A percentile compares a stretch with the other conserved stretches of the same genome.
Conservation (phyloP, 148 eudicot genomes). For the Dianthus caryophyllus region DNA sequence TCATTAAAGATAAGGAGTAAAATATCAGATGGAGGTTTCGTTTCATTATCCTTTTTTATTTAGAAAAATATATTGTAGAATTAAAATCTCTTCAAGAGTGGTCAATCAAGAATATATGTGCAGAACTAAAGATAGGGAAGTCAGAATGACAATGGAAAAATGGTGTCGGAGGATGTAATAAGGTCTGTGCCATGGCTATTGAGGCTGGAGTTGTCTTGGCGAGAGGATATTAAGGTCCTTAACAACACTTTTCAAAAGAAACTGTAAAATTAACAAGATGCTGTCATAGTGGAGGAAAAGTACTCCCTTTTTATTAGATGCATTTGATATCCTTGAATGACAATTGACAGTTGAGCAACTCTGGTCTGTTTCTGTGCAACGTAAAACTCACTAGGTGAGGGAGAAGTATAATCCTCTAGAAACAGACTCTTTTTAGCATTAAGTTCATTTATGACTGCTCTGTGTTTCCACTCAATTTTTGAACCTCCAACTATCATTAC, state of each 20-base stretch:
- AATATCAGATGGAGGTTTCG: neutral
- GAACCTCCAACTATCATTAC: neutral
- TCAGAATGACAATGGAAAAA: neutral
- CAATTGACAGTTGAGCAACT: neutral
- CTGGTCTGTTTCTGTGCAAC: neutral
- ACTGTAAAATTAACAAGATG: neutral
- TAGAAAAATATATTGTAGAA: too few relatives aligned
- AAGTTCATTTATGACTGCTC: neutral
- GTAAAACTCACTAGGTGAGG: neutral
- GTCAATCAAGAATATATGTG: neutral
- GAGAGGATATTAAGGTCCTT: neutral
- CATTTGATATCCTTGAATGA: neutral
- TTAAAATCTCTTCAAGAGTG: neutral
- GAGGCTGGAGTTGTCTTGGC: neutral
- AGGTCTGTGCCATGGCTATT: neutral
- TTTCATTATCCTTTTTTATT: neutral
- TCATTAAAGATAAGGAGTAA: neutral
- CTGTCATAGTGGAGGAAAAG: neutral
- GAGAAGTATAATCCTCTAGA: slow-evolving; percentile 1
- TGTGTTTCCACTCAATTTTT: too few relatives aligned
- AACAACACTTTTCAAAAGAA: neutral
- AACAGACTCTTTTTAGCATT: neutral
- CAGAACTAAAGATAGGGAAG: neutral
- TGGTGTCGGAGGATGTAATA: neutral
- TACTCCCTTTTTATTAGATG: neutral